Base-by-base conservation (phyloP, 2,329 filamentous ascomycete species). In the Talaromyces sp. region DNA sequence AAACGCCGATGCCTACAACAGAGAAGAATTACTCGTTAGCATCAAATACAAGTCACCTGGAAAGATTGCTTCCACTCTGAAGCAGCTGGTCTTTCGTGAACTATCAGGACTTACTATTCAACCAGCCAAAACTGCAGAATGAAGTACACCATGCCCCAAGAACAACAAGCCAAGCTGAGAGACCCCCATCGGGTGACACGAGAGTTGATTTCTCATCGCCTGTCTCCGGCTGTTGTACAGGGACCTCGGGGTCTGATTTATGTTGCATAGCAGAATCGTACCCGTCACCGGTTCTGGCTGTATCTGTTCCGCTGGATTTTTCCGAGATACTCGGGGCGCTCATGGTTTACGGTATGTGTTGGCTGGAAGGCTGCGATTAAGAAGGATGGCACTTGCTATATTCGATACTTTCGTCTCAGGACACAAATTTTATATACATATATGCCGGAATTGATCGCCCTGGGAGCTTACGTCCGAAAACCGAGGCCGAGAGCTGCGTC, bases 1-100 rank as follows among this genome's bases (percentile, higher is more conserved):
- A 85, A 52, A 81, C 79, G 54, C 83, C 83, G 72, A 83, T 85
- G 3, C 77, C 80, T 62, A 83, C 82, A 62, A 84, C 78, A 78
- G 80, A 41, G 39, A 41, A 41, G 39, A 41, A n/a, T 41, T 41
- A 41, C 39, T 41, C 39, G 83, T 31, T 82, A 82, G 65, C 75
- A 74, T 1, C 70, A 72, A 57, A 67, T 45, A 45, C 39, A 41
- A 16, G 11, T 41, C 39, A 16, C 39, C 39, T 41, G 39, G 39
- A 41, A 41, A 5, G 39, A 41, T 16, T 14, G 13, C 13, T 41
- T 41, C 39, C 14, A 41, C 39, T 41, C 14, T 41, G 39, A 41
- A 41, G 9, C 43, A 45, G 16, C 19, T 45, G n/a, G 9, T 45
- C 43, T 22, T 45, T 45, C n/a, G 39, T 41, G 39, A 16, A 3